A percentile compares a stretch with the other conserved stretches of the same genome.
Conservation (phyloP, 768 basidiomycete species). For the Dendrothele bispora region DNA sequence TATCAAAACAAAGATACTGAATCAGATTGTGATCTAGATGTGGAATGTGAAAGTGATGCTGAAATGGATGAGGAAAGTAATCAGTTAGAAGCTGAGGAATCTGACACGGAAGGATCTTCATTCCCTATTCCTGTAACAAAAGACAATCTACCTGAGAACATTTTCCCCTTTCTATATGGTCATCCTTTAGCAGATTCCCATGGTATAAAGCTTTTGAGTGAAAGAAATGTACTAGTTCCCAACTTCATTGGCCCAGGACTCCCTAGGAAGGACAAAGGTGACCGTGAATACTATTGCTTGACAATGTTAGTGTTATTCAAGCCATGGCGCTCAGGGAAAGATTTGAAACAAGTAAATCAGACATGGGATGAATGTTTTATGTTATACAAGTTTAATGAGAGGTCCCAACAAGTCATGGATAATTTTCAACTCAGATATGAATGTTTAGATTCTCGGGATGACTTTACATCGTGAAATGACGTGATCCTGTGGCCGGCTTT, state of each 20-base stretch:
- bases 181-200: conserved; percentile 27
- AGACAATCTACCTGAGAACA: too few relatives aligned
- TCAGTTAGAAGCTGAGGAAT: too few relatives aligned
- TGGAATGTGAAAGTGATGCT: too few relatives aligned
- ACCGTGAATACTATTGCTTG: conserved; percentile 28
- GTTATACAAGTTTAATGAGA: conserved; percentile 13
- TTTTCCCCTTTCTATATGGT: conserved; percentile 8
- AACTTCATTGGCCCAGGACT: conserved; percentile 30
- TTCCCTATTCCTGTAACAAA: too few relatives aligned
- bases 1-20: conserved; percentile 1
- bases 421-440: conserved; percentile 27
- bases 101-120: too few relatives aligned
- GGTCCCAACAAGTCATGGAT: conserved; percentile 14
- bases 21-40: background rate
- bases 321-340: conserved; percentile 22
- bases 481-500: too few relatives aligned
- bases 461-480: too few relatives aligned
- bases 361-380: conserved; percentile 24
- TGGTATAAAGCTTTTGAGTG: conserved; percentile 5
- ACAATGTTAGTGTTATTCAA: conserved; percentile 31
- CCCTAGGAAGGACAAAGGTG: conserved; percentile 28
- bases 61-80: too few relatives aligned
- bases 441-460: conserved; percentile 27
- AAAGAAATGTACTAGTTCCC: conserved; percentile 12
- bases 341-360: conserved; percentile 16